These are phyloP conservation scores for Chalciporus piperatus DNA, from an alignment of 768 basidiomycete genomes.

Conservation along the genomic window DNA sequence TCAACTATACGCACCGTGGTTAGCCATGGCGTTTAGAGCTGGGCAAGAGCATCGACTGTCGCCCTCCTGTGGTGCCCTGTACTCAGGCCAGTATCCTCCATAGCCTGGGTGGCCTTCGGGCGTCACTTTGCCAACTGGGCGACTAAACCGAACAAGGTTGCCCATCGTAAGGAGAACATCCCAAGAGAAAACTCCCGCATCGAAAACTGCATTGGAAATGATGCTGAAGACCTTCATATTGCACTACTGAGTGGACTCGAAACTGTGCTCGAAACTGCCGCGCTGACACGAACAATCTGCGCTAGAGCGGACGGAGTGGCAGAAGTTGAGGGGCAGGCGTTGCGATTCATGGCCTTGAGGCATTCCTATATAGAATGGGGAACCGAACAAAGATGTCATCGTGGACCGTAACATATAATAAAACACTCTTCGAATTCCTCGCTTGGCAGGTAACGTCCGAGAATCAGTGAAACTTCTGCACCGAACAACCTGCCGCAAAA, in stretches of 20 bases:
- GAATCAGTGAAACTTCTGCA: too few relatives aligned
- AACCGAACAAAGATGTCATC: background rate
- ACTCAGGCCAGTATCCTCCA: slow-evolving; percentile 73
- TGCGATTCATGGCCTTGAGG: background rate
- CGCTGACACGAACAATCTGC: background rate
- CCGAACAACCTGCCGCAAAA: too few relatives aligned
- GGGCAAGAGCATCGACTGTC: slow-evolving; percentile 77
- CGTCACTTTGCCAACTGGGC: slow-evolving; percentile 49
- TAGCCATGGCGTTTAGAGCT: slow-evolving; percentile 77
- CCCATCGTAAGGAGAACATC: slow-evolving; percentile 19
- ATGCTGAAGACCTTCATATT: slow-evolving; percentile 15
- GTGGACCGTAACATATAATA: too few relatives aligned
- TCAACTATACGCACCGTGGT: slow-evolving; percentile 62
- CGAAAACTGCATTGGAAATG: slow-evolving; percentile 8
- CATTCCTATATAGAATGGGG: background rate
- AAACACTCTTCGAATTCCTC: too few relatives aligned
- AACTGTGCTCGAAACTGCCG: background rate
- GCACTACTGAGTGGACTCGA: too few relatives aligned
- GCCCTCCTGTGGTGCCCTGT: slow-evolving; percentile 49
- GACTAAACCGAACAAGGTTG: slow-evolving; percentile 20
- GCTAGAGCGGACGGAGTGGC: too few relatives aligned
- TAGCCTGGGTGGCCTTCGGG: slow-evolving; percentile 54
- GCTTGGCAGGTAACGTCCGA: too few relatives aligned
- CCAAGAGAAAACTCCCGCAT: slow-evolving; percentile 14
- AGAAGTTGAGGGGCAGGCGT: too few relatives aligned